phyloP scores from a whole-genome alignment of 1,284 basidiomycete genomes.

The Sparassis latifolia region DNA sequence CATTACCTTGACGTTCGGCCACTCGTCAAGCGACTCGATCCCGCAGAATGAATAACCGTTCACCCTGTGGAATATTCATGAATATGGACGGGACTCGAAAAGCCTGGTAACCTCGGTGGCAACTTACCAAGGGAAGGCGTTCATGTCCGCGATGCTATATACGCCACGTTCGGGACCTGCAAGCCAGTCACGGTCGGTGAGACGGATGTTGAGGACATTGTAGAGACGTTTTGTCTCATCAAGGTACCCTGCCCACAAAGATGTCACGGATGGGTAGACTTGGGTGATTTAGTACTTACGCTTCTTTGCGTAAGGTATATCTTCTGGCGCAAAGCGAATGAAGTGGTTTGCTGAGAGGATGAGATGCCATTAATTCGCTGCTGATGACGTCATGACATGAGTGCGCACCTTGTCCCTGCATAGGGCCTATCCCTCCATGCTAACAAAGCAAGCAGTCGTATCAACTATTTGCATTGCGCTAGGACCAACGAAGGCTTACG shows the following conservation, averaged over 20 bases:
- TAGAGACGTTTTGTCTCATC: conserved; percentile 75
- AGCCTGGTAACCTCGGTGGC: too few species aligned
- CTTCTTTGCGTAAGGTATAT: conserved; percentile 59
- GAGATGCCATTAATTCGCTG: not conserved
- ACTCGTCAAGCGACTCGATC: conserved; percentile 46
- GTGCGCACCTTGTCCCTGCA: conserved; percentile 54
- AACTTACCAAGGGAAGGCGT: conserved; percentile 44
- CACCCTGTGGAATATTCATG: conserved; percentile 26
- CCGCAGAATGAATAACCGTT: conserved; percentile 35
- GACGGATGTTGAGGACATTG: conserved; percentile 64
- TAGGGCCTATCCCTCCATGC: conserved; percentile 64
- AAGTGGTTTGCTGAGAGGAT: conserved; percentile 43
- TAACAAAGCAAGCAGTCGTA: conserved; percentile 14
- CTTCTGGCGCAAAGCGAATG: conserved; percentile 43
- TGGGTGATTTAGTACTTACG: conserved; percentile 26
- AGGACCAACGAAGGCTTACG: conserved; percentile 27
- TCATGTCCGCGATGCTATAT: conserved; percentile 64
- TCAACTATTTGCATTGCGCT: not conserved
- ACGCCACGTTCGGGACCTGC: conserved; percentile 59
- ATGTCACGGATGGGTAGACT: too few species aligned
- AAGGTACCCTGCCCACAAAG: conserved; percentile 44
- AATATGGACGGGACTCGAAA: not conserved
- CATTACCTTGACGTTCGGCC: conserved; percentile 20
- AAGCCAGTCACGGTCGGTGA: conserved; percentile 57
- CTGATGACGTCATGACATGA: not conserved